Conservation (phyloP, 1,284 basidiomycete genomes). For the Malassezia obtusa region DNA sequence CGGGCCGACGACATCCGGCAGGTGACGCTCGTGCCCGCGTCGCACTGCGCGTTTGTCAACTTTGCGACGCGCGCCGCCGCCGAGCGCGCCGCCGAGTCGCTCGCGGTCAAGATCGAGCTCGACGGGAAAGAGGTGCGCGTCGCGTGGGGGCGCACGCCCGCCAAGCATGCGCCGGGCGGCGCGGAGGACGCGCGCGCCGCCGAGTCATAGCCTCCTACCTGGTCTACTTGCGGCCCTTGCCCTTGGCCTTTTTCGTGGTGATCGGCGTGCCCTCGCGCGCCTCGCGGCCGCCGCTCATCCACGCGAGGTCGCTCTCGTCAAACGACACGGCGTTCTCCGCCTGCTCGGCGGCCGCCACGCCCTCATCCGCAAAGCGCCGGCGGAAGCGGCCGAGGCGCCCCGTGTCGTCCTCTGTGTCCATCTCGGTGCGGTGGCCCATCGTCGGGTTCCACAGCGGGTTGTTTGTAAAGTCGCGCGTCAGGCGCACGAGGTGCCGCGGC, state of each 20-base stretch:
- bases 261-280: conserved; percentile 33
- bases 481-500: conserved; percentile 26
- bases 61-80: conserved; percentile 71
- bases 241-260: conserved; percentile 33
- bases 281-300: conserved; percentile 47
- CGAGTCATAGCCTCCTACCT: background rate
- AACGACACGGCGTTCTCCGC: conserved; percentile 23
- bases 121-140: conserved; percentile 65
- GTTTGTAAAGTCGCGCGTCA: conserved; percentile 43
- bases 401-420: conserved; percentile 36
- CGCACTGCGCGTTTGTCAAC: conserved; percentile 84
- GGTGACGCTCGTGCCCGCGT: conserved; percentile 22
- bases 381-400: conserved; percentile 43
- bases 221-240: conserved; percentile 35
- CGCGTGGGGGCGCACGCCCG: conserved; percentile 61
- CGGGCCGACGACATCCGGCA: conserved; percentile 56
- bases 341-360: conserved; percentile 11
- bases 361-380: conserved; percentile 33
- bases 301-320: conserved; percentile 39
- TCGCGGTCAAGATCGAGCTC: conserved; percentile 76
- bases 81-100: conserved; percentile 73
- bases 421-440: conserved; percentile 27
- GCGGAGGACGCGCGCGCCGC: background rate
- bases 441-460: conserved; percentile 46
- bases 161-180: no score